A percentile compares a stretch with the other conserved stretches of the same genome.
These are phyloP conservation scores for Neobulgaria alba DNA, from an alignment of 2,329 filamentous ascomycete genomes.

Conservation along the genomic window DNA sequence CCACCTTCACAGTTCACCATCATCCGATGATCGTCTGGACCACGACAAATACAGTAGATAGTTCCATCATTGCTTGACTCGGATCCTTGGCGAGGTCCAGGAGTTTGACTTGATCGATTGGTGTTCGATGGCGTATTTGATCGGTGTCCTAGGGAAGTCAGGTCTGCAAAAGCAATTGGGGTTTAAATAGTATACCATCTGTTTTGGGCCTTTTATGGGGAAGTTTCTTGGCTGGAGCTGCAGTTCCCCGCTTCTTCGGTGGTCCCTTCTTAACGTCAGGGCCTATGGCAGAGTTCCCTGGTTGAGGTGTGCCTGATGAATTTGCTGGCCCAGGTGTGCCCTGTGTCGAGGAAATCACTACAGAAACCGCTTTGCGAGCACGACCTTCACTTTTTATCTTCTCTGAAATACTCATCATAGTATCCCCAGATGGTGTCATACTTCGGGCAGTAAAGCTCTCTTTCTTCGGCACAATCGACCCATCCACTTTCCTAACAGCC, in stretches of 20 bases:
- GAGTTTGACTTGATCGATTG: slow-evolving; percentile 12
- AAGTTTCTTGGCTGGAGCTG: slow-evolving; percentile 17
- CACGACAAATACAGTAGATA: slow-evolving; percentile 28
- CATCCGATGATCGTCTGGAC: slow-evolving; percentile 28
- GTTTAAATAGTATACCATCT: slow-evolving; percentile 15
- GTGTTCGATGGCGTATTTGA: neutral
- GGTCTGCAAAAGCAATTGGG: neutral
- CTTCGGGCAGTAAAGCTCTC: slow-evolving; percentile 19
- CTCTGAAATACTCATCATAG: slow-evolving; percentile 23
- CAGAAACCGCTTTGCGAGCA: slow-evolving; percentile 18
- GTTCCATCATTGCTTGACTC: slow-evolving; percentile 25
- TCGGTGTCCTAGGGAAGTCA: neutral
- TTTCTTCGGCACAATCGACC: slow-evolving; percentile 14
- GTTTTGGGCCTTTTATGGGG: slow-evolving; percentile 15
- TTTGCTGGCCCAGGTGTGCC: slow-evolving; percentile 17
- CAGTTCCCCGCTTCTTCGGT: slow-evolving; percentile 22
- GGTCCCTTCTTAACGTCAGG: slow-evolving; percentile 18
- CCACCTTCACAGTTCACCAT: slow-evolving; percentile 29
- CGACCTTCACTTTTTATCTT: slow-evolving; percentile 26
- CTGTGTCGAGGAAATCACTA: slow-evolving; percentile 20
- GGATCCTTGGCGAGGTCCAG: slow-evolving; percentile 4
- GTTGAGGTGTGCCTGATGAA: neutral
- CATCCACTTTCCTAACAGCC: slow-evolving; percentile 2
- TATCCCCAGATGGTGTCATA: slow-evolving; percentile 14
- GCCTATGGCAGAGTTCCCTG: neutral